Conservation (phyloP, 441 rosid genomes). For the Euphorbia schlechtendalii region DNA sequence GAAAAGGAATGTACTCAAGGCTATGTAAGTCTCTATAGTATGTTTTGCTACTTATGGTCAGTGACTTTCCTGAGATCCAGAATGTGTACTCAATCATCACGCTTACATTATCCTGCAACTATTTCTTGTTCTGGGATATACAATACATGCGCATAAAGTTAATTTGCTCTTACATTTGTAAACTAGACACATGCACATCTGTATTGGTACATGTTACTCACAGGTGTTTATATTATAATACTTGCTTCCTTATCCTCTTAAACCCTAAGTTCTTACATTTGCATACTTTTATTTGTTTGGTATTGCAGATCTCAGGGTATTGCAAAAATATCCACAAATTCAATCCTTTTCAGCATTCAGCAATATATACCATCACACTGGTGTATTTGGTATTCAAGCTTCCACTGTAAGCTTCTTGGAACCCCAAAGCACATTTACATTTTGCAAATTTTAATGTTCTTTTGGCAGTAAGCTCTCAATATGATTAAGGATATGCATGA, state of each 20-base stretch:
- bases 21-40: slow-evolving; percentile 52
- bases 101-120: not conserved
- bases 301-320: slow-evolving; percentile 57
- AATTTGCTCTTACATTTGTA: not conserved
- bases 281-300: not conserved
- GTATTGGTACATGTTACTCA: not conserved
- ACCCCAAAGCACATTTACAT: not conserved
- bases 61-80: not conserved
- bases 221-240: not conserved
- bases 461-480: not conserved
- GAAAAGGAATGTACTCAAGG: slow-evolving; percentile 92
- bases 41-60: not conserved
- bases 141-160: too few species aligned
- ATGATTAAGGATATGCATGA: not conserved
- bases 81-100: not conserved
- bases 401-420: slow-evolving; percentile 54
- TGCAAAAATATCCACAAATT: slow-evolving; percentile 58
- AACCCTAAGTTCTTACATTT: not conserved
- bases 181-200: not conserved
- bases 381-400: slow-evolving; percentile 85
- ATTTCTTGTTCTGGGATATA: not conserved
- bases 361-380: slow-evolving; percentile 70
- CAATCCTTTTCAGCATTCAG: slow-evolving; percentile 78
- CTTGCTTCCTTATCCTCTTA: not conserved
- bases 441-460: not conserved